These are phyloP conservation scores for Aspergillus pseudoterreus DNA, from an alignment of 2,329 filamentous ascomycete species.

Conservation along the genomic window DNA sequence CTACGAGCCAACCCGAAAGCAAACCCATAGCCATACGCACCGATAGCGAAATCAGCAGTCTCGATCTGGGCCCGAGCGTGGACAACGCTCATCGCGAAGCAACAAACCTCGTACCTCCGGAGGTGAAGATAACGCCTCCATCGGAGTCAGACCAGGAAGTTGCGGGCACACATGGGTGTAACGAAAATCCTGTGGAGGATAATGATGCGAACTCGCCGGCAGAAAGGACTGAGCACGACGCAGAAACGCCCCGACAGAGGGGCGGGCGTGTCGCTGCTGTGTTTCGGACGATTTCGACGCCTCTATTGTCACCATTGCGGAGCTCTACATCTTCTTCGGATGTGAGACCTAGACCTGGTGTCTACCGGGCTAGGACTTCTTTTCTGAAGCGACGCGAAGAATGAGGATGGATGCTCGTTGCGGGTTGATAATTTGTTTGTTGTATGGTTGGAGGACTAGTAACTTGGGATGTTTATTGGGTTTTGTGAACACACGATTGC, in stretches of 20 bases:
- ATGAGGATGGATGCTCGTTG: not conserved
- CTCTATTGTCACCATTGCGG: constrained; percentile 4
- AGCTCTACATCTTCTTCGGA: not conserved
- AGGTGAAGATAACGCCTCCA: not conserved
- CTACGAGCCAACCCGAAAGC: not conserved
- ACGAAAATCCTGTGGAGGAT: not conserved
- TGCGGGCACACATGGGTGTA: not conserved
- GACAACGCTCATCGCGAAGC: not conserved
- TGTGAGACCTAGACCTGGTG: not conserved
- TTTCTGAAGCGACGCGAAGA: not conserved
- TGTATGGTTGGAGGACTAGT: not conserved
- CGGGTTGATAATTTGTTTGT: not conserved
- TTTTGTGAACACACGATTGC: no score
- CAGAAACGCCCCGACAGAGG: not conserved
- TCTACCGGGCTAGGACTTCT: constrained; percentile 3
- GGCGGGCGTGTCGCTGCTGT: not conserved
- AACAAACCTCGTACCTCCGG: not conserved
- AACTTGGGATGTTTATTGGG: no score
- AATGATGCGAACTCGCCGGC: not conserved
- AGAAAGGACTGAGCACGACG: not conserved
- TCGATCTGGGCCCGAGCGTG: constrained; percentile 22
- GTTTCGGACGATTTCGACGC: constrained; percentile 4
- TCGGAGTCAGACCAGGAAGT: not conserved
- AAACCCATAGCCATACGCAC: not conserved
- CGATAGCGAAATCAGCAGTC: constrained; percentile 24